phyloP scores from a whole-genome alignment of 345 rosid genomes.

The Ceriops decandra region DNA sequence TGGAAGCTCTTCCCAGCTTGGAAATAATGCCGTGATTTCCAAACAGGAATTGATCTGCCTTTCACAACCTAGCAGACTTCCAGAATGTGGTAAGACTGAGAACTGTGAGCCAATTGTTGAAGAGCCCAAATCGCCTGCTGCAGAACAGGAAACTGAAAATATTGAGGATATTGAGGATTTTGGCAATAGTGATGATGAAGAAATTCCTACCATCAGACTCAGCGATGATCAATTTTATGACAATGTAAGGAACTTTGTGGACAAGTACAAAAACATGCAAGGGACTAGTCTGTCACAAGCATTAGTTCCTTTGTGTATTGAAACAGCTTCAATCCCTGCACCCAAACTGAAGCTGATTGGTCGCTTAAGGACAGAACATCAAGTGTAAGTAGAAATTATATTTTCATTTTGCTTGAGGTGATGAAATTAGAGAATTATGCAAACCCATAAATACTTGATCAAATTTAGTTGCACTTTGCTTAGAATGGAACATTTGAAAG shows the following conservation, averaged over 20 bases:
- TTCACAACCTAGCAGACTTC: background rate
- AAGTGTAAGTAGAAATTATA: conserved; percentile 60
- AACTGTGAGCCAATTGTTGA: conserved; percentile 68
- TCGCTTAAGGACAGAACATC: conserved; percentile 88
- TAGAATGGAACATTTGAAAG: no score
- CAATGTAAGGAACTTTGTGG: conserved; percentile 52
- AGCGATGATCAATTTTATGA: conserved; percentile 54
- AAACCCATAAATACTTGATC: background rate
- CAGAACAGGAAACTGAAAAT: conserved; percentile 31
- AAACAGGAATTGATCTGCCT: background rate
- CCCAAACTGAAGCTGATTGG: conserved; percentile 74
- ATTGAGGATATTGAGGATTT: conserved; percentile 68
- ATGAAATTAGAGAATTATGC: no score
- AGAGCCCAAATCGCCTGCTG: conserved; percentile 81
- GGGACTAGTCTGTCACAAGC: conserved; percentile 78
- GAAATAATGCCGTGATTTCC: background rate
- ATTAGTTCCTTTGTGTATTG: conserved; percentile 70
- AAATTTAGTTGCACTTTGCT: background rate
- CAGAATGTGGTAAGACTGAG: conserved; percentile 15
- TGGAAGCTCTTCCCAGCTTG: conserved; percentile 18
- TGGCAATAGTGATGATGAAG: conserved; percentile 64
- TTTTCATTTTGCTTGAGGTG: no score
- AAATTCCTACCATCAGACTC: conserved; percentile 72
- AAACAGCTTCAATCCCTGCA: conserved; percentile 60
- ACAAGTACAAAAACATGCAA: conserved; percentile 43